Conservation (phyloP, 805 yeast species). For the Blastobotrys americana region DNA sequence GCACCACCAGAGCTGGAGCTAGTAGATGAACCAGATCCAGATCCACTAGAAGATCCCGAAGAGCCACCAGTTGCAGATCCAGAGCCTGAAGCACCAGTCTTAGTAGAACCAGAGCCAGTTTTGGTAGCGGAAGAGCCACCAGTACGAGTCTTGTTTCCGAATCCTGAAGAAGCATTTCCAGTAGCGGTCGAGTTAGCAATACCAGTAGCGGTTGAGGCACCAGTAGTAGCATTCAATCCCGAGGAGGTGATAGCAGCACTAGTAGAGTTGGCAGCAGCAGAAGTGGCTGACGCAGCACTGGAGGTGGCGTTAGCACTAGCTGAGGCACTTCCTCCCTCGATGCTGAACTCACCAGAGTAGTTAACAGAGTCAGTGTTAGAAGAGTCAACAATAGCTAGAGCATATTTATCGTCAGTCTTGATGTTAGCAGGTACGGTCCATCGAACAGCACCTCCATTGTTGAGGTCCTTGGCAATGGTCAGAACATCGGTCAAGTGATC, state of each 20-base stretch:
- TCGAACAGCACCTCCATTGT: slow-evolving; percentile 33
- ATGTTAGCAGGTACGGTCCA: slow-evolving; percentile 32
- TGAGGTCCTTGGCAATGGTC: slow-evolving; percentile 28
- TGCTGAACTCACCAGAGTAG: slow-evolving; percentile 31
- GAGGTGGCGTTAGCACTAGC: slow-evolving; percentile 8
- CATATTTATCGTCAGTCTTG: slow-evolving; percentile 28
- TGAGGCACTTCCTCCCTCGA: slow-evolving; percentile 16
- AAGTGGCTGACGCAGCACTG: slow-evolving; percentile 3
- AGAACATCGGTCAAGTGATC: slow-evolving; percentile 27
- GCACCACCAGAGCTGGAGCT: slow-evolving; percentile 6
- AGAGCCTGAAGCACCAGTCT: slow-evolving; percentile 1
- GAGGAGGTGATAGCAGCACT: slow-evolving; percentile 5
- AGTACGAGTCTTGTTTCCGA: no score
- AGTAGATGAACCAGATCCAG: slow-evolving; percentile 5
- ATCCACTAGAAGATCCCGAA: slow-evolving; percentile 2
- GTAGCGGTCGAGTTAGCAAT: slow-evolving; percentile 3
- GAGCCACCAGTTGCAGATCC: slow-evolving; percentile 2
- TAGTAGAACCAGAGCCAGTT: slow-evolving; percentile 3
- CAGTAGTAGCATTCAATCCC: slow-evolving; percentile 4
- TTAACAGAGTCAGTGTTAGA: slow-evolving; percentile 26
- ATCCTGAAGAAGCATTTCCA: slow-evolving; percentile 1
- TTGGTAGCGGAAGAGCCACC: slow-evolving; percentile 2
- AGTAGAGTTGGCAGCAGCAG: slow-evolving; percentile 7
- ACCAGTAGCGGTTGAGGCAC: slow-evolving; percentile 2
- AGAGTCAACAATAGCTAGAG: slow-evolving; percentile 28